These are phyloP conservation scores for Microsporum canis DNA, from an alignment of 2,329 filamentous ascomycete species.

Conservation along the genomic window DNA sequence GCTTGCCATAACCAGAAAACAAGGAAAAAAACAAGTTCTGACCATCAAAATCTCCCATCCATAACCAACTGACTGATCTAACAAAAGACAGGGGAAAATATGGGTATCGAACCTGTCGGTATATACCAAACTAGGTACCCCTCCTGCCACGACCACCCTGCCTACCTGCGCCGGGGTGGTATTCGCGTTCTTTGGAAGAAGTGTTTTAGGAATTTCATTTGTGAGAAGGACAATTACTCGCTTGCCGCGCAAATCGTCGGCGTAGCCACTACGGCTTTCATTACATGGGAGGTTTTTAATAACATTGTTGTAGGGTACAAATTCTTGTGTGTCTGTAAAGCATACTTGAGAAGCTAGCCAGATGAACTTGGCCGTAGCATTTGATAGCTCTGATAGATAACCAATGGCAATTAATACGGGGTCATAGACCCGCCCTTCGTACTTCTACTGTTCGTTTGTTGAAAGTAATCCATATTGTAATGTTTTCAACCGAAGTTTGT, in stretches of 20 bases:
- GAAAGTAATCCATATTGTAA: neutral
- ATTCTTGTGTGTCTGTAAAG: neutral
- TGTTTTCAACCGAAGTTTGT: neutral
- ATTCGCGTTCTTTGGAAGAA: neutral
- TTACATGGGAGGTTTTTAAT: neutral
- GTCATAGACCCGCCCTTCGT: neutral
- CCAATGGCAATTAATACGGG: neutral
- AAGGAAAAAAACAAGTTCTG: conserved; percentile 4
- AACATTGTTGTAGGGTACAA: neutral
- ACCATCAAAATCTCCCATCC: neutral
- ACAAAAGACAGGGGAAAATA: neutral
- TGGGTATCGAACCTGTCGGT: neutral
- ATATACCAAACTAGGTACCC: neutral
- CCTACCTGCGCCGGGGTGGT: neutral
- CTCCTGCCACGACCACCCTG: neutral
- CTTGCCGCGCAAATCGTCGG: neutral
- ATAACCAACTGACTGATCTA: conserved; percentile 3
- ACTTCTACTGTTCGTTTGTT: neutral
- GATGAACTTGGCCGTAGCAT: neutral
- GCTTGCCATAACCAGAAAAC: neutral
- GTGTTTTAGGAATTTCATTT: conserved; percentile 1
- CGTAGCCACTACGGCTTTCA: neutral
- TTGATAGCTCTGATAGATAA: conserved; percentile 1
- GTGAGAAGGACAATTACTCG: neutral
- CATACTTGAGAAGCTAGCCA: neutral